Evolutionary conservation across 2,329 filamentous ascomycete species (phyloP).

Genomic region (Microdochium trichocladiopsis): DNA sequence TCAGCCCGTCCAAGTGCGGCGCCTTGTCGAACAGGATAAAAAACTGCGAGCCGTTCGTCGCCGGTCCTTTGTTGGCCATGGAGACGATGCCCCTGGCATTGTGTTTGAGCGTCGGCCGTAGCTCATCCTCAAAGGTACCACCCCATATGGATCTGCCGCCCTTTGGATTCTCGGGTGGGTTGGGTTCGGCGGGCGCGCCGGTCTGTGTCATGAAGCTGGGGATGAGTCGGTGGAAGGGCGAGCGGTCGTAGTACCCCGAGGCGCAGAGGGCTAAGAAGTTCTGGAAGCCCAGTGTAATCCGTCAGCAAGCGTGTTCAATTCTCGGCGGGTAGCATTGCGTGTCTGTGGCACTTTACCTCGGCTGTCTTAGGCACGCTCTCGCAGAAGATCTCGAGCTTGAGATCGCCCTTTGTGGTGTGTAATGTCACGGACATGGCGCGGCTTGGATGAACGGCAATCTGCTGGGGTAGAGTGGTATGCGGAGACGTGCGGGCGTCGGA

Average conservation of each 20-base stretch:
- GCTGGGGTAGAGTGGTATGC: background rate
- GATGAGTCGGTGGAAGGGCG: slow-evolving; percentile 74
- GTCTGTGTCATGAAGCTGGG: slow-evolving; percentile 77
- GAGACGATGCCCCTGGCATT: slow-evolving; percentile 62
- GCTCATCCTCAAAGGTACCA: slow-evolving; percentile 72
- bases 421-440: slow-evolving; percentile 60
- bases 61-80: slow-evolving; percentile 73
- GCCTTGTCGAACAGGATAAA: slow-evolving; percentile 74
- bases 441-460: too few species aligned
- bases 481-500: too few species aligned
- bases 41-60: slow-evolving; percentile 73
- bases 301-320: background rate
- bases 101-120: slow-evolving; percentile 62
- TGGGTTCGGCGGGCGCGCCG: slow-evolving; percentile 52
- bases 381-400: slow-evolving; percentile 96
- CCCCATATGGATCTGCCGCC: slow-evolving; percentile 69
- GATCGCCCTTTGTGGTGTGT: slow-evolving; percentile 80
- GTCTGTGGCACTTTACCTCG: slow-evolving; percentile 46
- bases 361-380: slow-evolving; percentile 89
- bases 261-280: slow-evolving; percentile 87
- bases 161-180: slow-evolving; percentile 52
- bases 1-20: slow-evolving; percentile 74
- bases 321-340: background rate
- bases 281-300: slow-evolving; percentile 31
- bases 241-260: slow-evolving; percentile 67